A percentile compares a stretch with the other conserved stretches of the same genome.
Conservation (phyloP, 2,329 filamentous ascomycete genomes). For the Ambrosiella beaveri region DNA sequence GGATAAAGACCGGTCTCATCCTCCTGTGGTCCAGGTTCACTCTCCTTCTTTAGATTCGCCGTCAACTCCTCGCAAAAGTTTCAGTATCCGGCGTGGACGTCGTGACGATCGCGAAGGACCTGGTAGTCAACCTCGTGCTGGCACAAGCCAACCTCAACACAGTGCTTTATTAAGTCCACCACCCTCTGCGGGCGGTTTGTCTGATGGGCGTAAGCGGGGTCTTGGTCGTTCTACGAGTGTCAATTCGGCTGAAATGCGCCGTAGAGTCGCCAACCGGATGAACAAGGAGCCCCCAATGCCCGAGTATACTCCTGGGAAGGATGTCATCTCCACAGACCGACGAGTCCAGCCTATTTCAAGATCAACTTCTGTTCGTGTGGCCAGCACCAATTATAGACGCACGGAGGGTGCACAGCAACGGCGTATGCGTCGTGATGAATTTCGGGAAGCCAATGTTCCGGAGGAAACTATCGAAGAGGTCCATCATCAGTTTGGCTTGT, state of each 20-base stretch:
- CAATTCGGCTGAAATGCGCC: constrained; percentile 66
- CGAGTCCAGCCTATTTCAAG: constrained; percentile 36
- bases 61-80: constrained; percentile 60
- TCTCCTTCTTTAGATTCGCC: constrained; percentile 46
- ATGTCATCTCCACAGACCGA: constrained; percentile 33
- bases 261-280: constrained; percentile 34
- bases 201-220: constrained; percentile 45
- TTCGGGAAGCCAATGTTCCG: constrained; percentile 59
- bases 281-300: constrained; percentile 45
- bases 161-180: constrained; percentile 65
- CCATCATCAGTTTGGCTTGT: constrained; percentile 37
- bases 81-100: constrained; percentile 54
- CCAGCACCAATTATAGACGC: constrained; percentile 75
- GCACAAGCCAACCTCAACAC: constrained; percentile 52
- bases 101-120: constrained; percentile 35
- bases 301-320: constrained; percentile 30
- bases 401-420: constrained; percentile 85
- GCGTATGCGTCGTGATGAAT: constrained; percentile 49
- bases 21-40: constrained; percentile 61
- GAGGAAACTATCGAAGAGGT: constrained; percentile 74
- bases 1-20: constrained; percentile 48
- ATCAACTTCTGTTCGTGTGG: constrained; percentile 54
- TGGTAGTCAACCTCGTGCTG: constrained; percentile 33
- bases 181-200: constrained; percentile 37
- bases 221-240: constrained; percentile 81